A percentile compares a stretch with the other conserved stretches of the same genome.
phyloP scores from a whole-genome alignment of 768 basidiomycete genomes.

The Auriscalpium vulgare region DNA sequence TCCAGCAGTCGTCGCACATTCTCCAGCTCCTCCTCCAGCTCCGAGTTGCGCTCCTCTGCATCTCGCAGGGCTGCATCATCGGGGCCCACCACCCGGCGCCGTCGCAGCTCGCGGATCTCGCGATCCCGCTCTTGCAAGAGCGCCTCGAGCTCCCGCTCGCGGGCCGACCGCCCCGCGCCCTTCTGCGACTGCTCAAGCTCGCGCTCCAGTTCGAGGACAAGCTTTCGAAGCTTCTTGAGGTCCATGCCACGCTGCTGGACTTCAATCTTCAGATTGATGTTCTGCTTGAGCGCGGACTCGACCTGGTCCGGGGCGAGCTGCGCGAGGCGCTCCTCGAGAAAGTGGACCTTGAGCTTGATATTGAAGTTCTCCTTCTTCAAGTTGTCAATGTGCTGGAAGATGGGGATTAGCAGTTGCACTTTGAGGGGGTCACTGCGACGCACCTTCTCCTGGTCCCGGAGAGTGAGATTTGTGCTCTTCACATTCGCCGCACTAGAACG shows the following conservation, averaged over 20 bases:
- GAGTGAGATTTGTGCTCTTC: conserved; percentile 50
- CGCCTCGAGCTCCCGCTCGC: conserved; percentile 72
- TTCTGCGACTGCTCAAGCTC: conserved; percentile 68
- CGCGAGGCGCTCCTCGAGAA: conserved; percentile 87
- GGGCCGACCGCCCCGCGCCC: conserved; percentile 30
- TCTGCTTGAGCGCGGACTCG: conserved; percentile 86
- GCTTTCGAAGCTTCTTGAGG: conserved; percentile 87
- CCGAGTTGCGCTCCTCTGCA: conserved; percentile 51
- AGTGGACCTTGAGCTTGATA: conserved; percentile 92
- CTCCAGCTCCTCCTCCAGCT: conserved; percentile 69
- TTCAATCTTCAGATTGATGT: conserved; percentile 88
- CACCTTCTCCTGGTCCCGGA: conserved; percentile 96
- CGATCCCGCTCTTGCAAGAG: conserved; percentile 65
- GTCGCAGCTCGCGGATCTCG: conserved; percentile 59
- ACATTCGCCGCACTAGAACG: conserved; percentile 30
- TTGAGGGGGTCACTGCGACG: conserved; percentile 11
- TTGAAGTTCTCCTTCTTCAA: conserved; percentile 97
- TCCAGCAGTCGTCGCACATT: conserved; percentile 60
- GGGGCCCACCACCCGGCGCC: conserved; percentile 32
- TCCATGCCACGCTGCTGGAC: conserved; percentile 85
- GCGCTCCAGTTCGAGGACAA: conserved; percentile 74
- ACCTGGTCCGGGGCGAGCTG: conserved; percentile 89
- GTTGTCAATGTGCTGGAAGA: conserved; percentile 77
- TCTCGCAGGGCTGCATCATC: conserved; percentile 49
- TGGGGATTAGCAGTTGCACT: too few species aligned